Percentiles rank a stretch among this genome's conserved stretches.
Conservation (phyloP, 768 basidiomycete genomes). For the Tulasnella sp. region DNA sequence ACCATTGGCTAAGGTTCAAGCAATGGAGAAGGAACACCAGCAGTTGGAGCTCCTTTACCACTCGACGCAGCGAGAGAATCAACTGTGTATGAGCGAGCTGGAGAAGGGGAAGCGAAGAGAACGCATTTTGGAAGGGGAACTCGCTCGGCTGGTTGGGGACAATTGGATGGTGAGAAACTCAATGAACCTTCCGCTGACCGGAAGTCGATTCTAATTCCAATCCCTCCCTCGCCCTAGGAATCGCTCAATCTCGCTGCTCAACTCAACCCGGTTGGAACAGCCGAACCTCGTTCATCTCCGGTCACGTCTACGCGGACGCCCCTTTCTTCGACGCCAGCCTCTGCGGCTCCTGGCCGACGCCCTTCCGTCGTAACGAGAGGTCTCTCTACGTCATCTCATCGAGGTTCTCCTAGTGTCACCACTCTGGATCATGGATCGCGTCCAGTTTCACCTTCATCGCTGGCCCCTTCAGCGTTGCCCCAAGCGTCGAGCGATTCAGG, state of each 20-base stretch:
- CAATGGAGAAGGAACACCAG: conserved; percentile 58
- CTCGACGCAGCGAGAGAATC: conserved; percentile 78
- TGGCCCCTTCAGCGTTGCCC: not conserved
- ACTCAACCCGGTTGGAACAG: not conserved
- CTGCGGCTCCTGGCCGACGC: not conserved
- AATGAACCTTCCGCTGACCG: not conserved
- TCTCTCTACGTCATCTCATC: not conserved
- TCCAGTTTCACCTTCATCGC: not conserved
- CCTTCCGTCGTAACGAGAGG: not conserved
- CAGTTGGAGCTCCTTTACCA: conserved; percentile 64
- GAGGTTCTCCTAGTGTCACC: not conserved
- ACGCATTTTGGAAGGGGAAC: conserved; percentile 61
- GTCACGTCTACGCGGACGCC: not conserved
- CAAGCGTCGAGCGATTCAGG: not conserved
- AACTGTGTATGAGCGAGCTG: conserved; percentile 69
- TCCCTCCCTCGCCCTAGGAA: not conserved
- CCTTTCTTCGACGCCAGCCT: not conserved
- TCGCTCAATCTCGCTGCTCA: not conserved
- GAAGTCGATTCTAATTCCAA: not conserved
- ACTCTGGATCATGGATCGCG: not conserved
- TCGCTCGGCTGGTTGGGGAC: conserved; percentile 58
- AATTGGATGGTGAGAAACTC: conserved; percentile 60
- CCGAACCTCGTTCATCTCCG: not conserved
- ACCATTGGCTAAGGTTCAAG: conserved; percentile 52
- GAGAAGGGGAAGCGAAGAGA: conserved; percentile 61